Evolutionary conservation across 2,329 filamentous ascomycete species (phyloP).

Genomic region (Tolypocladium paradoxum): DNA sequence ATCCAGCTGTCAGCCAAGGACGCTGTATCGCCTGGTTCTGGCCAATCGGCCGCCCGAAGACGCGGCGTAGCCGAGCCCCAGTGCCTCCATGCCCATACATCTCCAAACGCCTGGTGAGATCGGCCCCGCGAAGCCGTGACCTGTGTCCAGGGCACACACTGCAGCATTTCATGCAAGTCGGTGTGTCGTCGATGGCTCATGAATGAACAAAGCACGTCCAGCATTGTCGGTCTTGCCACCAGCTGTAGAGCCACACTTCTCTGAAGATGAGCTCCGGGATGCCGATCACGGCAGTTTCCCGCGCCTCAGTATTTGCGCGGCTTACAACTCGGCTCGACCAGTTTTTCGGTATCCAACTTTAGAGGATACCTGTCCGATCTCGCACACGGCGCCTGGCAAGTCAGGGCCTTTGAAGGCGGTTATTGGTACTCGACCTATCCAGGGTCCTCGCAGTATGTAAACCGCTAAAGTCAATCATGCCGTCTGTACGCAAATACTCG

Average conservation of each 20-base stretch:
- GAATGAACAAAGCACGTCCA: too few species aligned
- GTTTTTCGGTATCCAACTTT: too few species aligned
- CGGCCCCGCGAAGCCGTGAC: conserved; percentile 71
- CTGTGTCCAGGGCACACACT: too few species aligned
- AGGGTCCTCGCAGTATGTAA: conserved; percentile 6
- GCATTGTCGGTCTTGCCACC: too few species aligned
- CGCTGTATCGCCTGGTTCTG: conserved; percentile 56
- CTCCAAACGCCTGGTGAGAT: too few species aligned
- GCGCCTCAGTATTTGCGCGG: neutral
- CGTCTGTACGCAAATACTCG: conserved; percentile 30
- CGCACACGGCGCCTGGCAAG: neutral
- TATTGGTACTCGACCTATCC: conserved; percentile 6
- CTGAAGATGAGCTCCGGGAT: too few species aligned
- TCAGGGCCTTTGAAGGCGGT: conserved; percentile 3
- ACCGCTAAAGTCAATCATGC: too few species aligned
- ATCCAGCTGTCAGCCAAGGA: conserved; percentile 56
- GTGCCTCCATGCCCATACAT: conserved; percentile 66
- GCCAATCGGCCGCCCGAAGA: conserved; percentile 55
- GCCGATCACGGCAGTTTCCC: too few species aligned
- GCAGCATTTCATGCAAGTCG: too few species aligned
- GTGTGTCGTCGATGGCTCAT: conserved; percentile 35
- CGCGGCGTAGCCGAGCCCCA: conserved; percentile 71
- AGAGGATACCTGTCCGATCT: neutral
- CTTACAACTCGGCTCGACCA: neutral
- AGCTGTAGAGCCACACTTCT: too few species aligned